Evolutionary conservation across 2,329 filamentous ascomycete species (phyloP), one percentile per base, ranked within the genome.

Genomic region (Ciborinia camelliae): DNA sequence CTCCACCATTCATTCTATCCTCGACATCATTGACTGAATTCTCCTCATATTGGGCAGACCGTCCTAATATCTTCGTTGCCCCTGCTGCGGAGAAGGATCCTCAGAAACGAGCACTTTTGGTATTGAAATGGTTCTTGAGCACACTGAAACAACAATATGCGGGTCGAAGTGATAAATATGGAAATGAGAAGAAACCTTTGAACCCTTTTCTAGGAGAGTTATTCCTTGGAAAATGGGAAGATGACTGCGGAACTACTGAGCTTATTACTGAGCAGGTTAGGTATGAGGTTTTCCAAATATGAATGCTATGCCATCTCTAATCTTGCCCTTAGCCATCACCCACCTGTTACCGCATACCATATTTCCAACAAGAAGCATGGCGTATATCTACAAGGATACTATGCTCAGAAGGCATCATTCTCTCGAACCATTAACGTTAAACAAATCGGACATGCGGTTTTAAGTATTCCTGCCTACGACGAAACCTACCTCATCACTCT

Each of bases 161-260:
- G 65, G 86, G 82, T 73, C 83, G 84, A 66, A 96, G 91, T 75
- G 93, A 97, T 71, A 81, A 87, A 72, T 87, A 83, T 69, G 92
- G 92, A 58, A 95, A 92, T 74, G 94, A 97, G 82, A 98, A 98
- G 86, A 99, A 98, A 82, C 94, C 94, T 2, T 80, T 99, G 66
- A 98, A 99, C 75, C 95, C 95, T 0, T 98, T 99, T 79, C 80
- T 99, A 43, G 94, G 94, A 64, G 94, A 99, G 80, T 84, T 98
- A 41, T 98, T 97, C 79, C 78, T 98, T 35, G 95, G 94, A 30
- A 90, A 88, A 73, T 99, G 95, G 95, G 86, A 89, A 65, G 91
- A 96, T 74, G 83, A 86, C 54, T 86, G 86, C 62, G 94, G 94
- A 65, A 89, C 87, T 55, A 98, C 95, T 35, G 86, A 90, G 71